These are phyloP conservation scores for Hericium alpestre DNA, from an alignment of 768 basidiomycete genomes.

Conservation along the genomic window DNA sequence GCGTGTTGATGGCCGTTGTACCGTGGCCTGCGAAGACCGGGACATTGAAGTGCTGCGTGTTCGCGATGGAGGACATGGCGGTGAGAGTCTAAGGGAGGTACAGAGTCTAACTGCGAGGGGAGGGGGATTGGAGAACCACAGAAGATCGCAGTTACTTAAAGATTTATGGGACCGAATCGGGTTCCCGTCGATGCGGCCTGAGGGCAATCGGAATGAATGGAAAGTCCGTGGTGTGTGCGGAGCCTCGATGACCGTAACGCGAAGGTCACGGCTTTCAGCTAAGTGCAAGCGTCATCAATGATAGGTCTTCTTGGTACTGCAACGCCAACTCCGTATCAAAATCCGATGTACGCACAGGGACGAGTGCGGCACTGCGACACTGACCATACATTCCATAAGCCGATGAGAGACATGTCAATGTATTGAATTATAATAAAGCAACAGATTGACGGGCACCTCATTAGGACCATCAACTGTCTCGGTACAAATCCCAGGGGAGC, in stretches of 20 bases:
- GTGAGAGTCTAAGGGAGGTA: no score
- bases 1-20: constrained; percentile 23
- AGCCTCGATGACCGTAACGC: not conserved
- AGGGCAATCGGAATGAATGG: not conserved
- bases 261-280: not conserved
- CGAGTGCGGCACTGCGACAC: not conserved
- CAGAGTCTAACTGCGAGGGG: no score
- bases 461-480: no score
- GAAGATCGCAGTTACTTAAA: no score
- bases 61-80: not conserved
- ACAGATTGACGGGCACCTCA: no score
- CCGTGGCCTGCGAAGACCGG: constrained; percentile 55
- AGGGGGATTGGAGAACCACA: no score
- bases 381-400: not conserved
- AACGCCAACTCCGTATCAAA: not conserved
- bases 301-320: not conserved
- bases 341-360: not conserved
- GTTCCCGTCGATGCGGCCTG: not conserved
- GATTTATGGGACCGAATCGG: no score
- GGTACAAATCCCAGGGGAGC: no score
- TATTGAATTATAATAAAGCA: no score
- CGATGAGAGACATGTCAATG: not conserved
- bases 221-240: not conserved
- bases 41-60: constrained; percentile 18
- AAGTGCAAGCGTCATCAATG: not conserved